Conservation (phyloP, 306 rosid genomes). For the Prunus fruticosa region DNA sequence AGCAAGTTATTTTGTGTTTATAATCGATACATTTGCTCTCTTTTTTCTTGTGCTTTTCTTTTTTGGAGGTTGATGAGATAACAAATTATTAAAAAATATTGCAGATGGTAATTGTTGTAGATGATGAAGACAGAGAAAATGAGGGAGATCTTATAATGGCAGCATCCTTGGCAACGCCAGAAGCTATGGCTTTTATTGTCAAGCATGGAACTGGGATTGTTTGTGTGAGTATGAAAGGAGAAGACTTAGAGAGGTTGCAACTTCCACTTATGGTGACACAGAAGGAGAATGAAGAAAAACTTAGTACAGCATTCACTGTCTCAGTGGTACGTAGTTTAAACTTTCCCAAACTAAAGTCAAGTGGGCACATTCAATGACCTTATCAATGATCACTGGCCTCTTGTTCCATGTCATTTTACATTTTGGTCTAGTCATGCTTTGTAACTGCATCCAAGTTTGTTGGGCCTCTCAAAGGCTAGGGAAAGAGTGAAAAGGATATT, state of each 20-base stretch:
- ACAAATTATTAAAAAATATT: constrained; percentile 10
- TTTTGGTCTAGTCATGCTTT: neutral
- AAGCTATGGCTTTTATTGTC: constrained; percentile 90
- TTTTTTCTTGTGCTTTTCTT: neutral
- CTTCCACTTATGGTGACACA: constrained; percentile 82
- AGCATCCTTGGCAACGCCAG: constrained; percentile 73
- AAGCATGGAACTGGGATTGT: constrained; percentile 86
- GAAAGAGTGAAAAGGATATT: constrained; percentile 3
- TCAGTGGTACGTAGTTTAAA: constrained; percentile 63
- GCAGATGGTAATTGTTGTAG: constrained; percentile 89
- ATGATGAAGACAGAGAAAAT: constrained; percentile 87
- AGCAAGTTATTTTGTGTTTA: neutral
- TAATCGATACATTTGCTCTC: neutral
- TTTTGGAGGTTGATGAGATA: constrained; percentile 8
- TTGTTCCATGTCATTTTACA: neutral
- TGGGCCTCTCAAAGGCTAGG: neutral
- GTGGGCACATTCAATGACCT: neutral
- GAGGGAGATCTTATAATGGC: constrained; percentile 97
- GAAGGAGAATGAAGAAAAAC: constrained; percentile 73
- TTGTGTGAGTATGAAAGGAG: constrained; percentile 81
- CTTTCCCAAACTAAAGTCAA: neutral
- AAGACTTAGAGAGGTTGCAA: constrained; percentile 71
- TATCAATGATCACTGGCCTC: neutral
- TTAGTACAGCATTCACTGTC: constrained; percentile 73
- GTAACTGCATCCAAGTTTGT: neutral